Evolutionary conservation across 148 eudicot species (phyloP), one percentile per base, ranked within the genome.

Genomic region (Camellia lanceoleosa): DNA sequence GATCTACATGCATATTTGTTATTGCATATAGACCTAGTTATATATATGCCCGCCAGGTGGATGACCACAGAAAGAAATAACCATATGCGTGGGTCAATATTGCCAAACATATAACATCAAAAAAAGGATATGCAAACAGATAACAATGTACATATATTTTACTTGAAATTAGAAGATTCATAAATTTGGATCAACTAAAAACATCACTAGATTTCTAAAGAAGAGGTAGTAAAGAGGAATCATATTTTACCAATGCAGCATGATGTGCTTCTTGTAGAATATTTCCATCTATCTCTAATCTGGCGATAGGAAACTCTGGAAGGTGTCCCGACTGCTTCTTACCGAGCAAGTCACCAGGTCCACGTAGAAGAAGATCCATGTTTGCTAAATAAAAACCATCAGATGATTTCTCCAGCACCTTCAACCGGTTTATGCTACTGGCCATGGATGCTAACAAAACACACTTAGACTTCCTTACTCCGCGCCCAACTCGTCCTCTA

Each of bases 271-370:
- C 97, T 83, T 96, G 99, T 42, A 93, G 85, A 73, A 96, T 90
- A 85, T 85, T 88, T 55, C 99, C 99, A 80, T 96, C 98, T 19
- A 93, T 81, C 88, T 96, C 99, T 72, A 93, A 80, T 80, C 98
- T 88, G 74, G 98, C 90, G 78, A 96, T 73, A 46, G 99, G 97
- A 83, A 96, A 96, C 85, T 96, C 99, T 1, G 99, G 99, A 80
- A 96, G 91, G 74, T 96, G 99, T 64, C 99, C 99, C 5, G 99
- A 96, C 87, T 96, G 99, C 68, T 92, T 93, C 83, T 90, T 96
- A 42, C 99, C 99, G 61, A 96, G 98, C 89, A 96, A 90, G 82
- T 96, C 98, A 74, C 99, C 99, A 67, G 99, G 99, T 58, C 99
- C 99, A 80, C 99, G 97, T 3, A 89, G 77, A 59, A 92, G 79